phyloP scores from a whole-genome alignment of 192 early-diverging fungal genomes.

The Glomus cerebriforme region DNA sequence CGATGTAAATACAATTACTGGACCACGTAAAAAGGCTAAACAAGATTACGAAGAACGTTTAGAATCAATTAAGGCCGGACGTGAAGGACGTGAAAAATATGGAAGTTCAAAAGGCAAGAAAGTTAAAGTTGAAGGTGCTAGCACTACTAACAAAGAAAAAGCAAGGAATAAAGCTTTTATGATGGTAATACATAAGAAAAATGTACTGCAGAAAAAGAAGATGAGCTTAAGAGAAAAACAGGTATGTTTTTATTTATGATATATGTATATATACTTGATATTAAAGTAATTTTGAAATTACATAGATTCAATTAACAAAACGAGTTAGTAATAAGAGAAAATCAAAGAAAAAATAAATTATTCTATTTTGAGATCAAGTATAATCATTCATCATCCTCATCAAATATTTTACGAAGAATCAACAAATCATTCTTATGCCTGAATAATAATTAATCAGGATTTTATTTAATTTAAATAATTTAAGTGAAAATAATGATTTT shows the following conservation, averaged over 20 bases:
- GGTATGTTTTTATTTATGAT: slow-evolving; percentile 29
- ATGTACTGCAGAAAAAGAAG: slow-evolving; percentile 72
- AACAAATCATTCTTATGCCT: background rate
- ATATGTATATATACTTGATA: background rate
- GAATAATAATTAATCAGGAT: background rate
- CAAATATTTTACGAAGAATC: background rate
- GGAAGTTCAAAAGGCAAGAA: slow-evolving; percentile 87
- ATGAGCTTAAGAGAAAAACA: slow-evolving; percentile 78
- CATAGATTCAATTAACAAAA: slow-evolving; percentile 10
- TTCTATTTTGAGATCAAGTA: too few relatives aligned
- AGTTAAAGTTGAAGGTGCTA: slow-evolving; percentile 69
- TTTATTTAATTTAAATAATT: background rate
- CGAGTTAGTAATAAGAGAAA: background rate
- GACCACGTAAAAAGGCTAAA: slow-evolving; percentile 79
- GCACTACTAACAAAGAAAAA: slow-evolving; percentile 92
- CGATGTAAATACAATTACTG: slow-evolving; percentile 50
- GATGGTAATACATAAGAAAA: slow-evolving; percentile 95
- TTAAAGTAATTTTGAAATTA: background rate
- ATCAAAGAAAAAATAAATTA: background rate
- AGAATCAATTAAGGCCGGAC: slow-evolving; percentile 82
- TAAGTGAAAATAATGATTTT: background rate
- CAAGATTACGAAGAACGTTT: slow-evolving; percentile 90
- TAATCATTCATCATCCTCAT: too few relatives aligned
- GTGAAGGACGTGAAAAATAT: slow-evolving; percentile 91
- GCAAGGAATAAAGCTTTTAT: slow-evolving; percentile 88